Evolutionary conservation across 2,329 filamentous ascomycete genomes (phyloP).

Genomic region (Alternaria ethzedia): DNA sequence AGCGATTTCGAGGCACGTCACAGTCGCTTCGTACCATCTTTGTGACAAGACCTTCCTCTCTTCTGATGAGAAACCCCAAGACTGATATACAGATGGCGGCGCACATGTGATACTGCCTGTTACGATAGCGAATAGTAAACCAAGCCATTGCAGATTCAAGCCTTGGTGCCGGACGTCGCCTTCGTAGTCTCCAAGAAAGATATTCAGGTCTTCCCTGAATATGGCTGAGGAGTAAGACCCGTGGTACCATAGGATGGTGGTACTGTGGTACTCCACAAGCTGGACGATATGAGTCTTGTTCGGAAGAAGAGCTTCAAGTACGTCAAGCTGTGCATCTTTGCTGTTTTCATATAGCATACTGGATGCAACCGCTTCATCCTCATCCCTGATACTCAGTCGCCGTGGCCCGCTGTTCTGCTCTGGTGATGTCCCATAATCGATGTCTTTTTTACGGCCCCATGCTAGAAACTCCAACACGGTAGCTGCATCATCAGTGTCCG

Average conservation of each 20-base stretch:
- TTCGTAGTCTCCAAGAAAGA: constrained; percentile 32
- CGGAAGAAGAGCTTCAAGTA: constrained; percentile 43
- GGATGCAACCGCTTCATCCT: not conserved
- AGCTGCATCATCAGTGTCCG: constrained; percentile 46
- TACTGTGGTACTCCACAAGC: constrained; percentile 46
- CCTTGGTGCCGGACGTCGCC: constrained; percentile 43
- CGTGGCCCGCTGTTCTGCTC: constrained; percentile 20
- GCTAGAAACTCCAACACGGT: constrained; percentile 58
- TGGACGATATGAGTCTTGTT: constrained; percentile 7
- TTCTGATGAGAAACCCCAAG: constrained; percentile 51
- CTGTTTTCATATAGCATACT: constrained; percentile 6
- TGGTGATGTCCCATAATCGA: constrained; percentile 15
- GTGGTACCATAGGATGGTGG: constrained; percentile 49
- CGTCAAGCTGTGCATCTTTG: constrained; percentile 26
- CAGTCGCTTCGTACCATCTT: constrained; percentile 53
- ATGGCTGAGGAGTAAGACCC: constrained; percentile 42
- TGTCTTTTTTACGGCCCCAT: constrained; percentile 56
- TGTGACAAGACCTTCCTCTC: constrained; percentile 50
- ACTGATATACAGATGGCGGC: constrained; percentile 28
- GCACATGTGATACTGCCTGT: constrained; percentile 51
- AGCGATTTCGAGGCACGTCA: constrained; percentile 52
- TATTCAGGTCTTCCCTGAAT: not conserved
- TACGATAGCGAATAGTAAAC: constrained; percentile 53
- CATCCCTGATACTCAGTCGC: not conserved
- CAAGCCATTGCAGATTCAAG: constrained; percentile 53